Conservation (phyloP, 2,329 filamentous ascomycete genomes). For the Tolypocladium tundrense region DNA sequence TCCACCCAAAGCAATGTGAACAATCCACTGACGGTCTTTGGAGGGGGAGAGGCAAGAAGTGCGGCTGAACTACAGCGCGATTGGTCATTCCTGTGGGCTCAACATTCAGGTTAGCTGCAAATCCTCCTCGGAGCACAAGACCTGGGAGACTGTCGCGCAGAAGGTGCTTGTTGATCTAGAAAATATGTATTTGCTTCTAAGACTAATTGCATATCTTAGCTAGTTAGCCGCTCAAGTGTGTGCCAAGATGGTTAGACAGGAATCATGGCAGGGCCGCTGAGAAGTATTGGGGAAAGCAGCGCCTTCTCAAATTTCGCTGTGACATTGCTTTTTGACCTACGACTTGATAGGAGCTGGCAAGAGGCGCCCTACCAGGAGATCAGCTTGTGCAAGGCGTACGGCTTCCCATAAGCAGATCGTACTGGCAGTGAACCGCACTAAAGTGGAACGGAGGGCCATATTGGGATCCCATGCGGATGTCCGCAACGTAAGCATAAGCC, state of each 20-base stretch:
- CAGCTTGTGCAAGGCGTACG: constrained; percentile 5
- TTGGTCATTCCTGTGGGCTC: constrained; percentile 25
- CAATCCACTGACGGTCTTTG: neutral
- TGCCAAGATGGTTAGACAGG: neutral
- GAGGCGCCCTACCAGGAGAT: constrained; percentile 8
- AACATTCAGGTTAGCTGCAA: constrained; percentile 21
- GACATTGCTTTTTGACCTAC: constrained; percentile 8
- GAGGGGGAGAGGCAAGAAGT: constrained; percentile 2
- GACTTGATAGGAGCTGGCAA: constrained; percentile 5
- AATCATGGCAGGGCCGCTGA: constrained; percentile 5
- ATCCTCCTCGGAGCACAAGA: constrained; percentile 9
- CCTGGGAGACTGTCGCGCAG: constrained; percentile 12
- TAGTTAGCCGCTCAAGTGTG: neutral
- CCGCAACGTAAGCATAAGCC: neutral
- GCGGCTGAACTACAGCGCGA: constrained; percentile 15
- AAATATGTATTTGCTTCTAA: neutral
- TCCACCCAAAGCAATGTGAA: constrained; percentile 6
- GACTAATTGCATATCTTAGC: neutral
- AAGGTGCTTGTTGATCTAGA: neutral
- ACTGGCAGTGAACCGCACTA: neutral
- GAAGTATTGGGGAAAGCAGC: constrained; percentile 4
- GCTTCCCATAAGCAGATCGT: constrained; percentile 6
- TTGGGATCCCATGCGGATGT: neutral
- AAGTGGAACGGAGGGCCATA: neutral
- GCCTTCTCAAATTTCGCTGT: constrained; percentile 7